A percentile compares a stretch with the other conserved stretches of the same genome.
These are phyloP conservation scores for Hyphopichia khmerensis DNA, from an alignment of 1,139 yeast genomes.

Conservation along the genomic window DNA sequence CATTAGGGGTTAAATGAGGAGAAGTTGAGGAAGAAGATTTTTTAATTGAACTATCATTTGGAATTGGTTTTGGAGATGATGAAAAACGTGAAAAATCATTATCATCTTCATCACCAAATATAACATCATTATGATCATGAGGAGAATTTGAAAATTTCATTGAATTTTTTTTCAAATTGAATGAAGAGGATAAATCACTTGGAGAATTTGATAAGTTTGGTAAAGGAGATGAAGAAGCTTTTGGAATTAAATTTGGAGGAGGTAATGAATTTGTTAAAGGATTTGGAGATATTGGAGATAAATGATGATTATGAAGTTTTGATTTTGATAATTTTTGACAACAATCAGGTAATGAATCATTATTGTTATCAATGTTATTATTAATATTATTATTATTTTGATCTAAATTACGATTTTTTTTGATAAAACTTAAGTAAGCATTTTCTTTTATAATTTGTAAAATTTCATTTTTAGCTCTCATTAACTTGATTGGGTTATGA, in stretches of 20 bases:
- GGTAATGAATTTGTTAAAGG: neutral
- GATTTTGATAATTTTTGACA: neutral
- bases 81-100: neutral
- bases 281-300: neutral
- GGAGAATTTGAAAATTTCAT: neutral
- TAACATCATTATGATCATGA: constrained; percentile 1
- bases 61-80: neutral
- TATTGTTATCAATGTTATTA: too few species aligned
- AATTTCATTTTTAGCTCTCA: constrained; percentile 44
- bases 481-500: constrained; percentile 40
- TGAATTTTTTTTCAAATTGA: neutral
- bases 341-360: neutral
- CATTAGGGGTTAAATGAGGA: neutral
- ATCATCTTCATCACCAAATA: neutral
- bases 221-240: neutral
- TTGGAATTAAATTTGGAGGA: neutral
- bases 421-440: constrained; percentile 26
- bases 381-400: too few species aligned
- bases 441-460: constrained; percentile 46
- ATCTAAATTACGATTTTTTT: constrained; percentile 3
- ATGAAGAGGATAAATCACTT: constrained; percentile 1
- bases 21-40: constrained; percentile 9
- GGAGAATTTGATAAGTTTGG: neutral
- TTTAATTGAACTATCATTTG: too few species aligned
- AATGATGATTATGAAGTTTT: neutral